Evolutionary conservation across 352 stramenopile genomes (phyloP).

Genomic region (Phytophthora tentaculata): DNA sequence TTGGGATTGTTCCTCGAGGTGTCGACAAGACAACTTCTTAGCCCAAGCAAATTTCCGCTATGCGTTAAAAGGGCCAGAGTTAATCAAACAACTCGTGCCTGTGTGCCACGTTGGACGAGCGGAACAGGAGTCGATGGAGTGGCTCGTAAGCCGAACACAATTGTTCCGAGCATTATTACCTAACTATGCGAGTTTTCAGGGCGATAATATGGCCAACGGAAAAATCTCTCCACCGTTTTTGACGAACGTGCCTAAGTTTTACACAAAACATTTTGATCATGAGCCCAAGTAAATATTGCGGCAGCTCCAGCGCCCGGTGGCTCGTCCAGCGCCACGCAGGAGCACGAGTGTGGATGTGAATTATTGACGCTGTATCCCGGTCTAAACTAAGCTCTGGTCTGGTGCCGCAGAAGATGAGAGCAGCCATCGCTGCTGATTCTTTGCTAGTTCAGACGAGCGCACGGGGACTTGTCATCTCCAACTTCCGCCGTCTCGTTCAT

Average conservation of each 20-base stretch:
- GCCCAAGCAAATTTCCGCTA: constrained; percentile 44
- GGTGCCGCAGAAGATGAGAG: constrained; percentile 46
- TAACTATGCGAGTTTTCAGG: neutral
- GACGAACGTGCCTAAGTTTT: neutral
- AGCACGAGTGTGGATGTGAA: constrained; percentile 43
- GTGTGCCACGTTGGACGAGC: constrained; percentile 33
- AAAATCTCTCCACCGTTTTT: neutral
- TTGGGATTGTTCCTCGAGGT: constrained; percentile 31
- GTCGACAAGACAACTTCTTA: constrained; percentile 41
- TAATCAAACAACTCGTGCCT: constrained; percentile 29
- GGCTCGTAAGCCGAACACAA: neutral
- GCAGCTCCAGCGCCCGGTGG: constrained; percentile 13
- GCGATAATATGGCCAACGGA: neutral
- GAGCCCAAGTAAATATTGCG: neutral
- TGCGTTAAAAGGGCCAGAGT: constrained; percentile 38
- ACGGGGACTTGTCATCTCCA: constrained; percentile 4
- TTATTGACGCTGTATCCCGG: constrained; percentile 33
- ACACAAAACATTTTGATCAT: neutral
- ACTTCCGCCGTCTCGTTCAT: constrained; percentile 33
- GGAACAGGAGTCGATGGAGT: constrained; percentile 22
- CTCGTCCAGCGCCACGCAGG: constrained; percentile 38
- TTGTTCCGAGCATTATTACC: neutral
- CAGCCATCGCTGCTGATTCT: constrained; percentile 44
- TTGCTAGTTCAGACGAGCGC: constrained; percentile 34
- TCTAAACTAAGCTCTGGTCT: constrained; percentile 35